Percentiles rank a stretch among this genome's conserved stretches.
Evolutionary conservation across 2,329 filamentous ascomycete genomes (phyloP).

Genomic region (Cercospora brassicicola): DNA sequence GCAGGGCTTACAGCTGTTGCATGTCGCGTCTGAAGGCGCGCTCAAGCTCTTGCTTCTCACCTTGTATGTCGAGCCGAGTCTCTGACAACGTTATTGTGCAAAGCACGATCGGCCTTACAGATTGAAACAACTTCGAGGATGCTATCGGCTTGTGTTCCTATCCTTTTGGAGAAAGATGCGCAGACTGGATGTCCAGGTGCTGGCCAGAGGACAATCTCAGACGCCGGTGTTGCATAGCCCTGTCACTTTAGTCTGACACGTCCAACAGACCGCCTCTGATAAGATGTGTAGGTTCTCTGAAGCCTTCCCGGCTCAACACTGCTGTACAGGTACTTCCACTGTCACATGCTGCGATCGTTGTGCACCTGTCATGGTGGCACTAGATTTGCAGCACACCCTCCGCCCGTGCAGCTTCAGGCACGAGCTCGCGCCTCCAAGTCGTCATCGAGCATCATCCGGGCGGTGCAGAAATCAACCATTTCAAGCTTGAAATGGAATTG

Average conservation of each 20-base stretch:
- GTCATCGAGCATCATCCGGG: conserved; percentile 3
- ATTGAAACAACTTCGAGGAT: too few relatives aligned
- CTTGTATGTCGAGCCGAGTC: too few relatives aligned
- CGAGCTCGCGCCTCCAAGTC: not conserved
- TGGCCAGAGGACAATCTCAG: not conserved
- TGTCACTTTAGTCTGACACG: not conserved
- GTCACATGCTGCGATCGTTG: not conserved
- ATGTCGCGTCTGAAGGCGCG: too few relatives aligned
- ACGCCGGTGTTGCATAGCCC: not conserved
- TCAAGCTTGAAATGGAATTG: not conserved
- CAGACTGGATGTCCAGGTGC: not conserved
- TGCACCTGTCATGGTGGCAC: not conserved
- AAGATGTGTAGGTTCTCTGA: not conserved
- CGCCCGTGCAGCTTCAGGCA: not conserved
- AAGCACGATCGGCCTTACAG: too few relatives aligned
- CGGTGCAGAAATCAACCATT: not conserved
- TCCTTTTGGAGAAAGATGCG: not conserved
- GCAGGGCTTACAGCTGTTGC: too few relatives aligned
- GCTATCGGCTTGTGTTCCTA: too few relatives aligned
- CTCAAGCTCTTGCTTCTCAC: too few relatives aligned
- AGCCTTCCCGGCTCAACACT: not conserved
- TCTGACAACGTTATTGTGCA: too few relatives aligned
- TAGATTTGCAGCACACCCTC: conserved; percentile 1
- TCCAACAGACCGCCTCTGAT: not conserved
- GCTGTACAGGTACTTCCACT: not conserved